A percentile compares a stretch with the other conserved stretches of the same genome.
Conservation (phyloP, 441 rosid species). For the Pelargonium citronellum region DNA sequence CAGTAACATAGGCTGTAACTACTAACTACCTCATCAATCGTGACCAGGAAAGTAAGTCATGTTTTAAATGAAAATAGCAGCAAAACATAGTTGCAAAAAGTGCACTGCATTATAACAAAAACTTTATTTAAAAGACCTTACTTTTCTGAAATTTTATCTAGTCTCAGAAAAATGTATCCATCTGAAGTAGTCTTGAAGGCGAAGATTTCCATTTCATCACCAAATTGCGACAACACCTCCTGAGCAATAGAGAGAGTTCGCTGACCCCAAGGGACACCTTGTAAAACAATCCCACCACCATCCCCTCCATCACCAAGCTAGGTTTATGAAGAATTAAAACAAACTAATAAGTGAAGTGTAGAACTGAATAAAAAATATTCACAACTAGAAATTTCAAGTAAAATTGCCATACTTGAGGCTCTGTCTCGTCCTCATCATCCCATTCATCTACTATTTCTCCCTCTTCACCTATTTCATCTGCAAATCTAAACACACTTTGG, state of each 20-base stretch:
- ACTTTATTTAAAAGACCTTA: slow-evolving; percentile 26
- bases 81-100: neutral
- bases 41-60: no score
- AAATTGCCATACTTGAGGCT: slow-evolving; percentile 40
- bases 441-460: slow-evolving; percentile 51
- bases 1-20: no score
- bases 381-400: slow-evolving; percentile 3
- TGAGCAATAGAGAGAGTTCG: slow-evolving; percentile 56
- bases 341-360: neutral
- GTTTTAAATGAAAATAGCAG: no score
- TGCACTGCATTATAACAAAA: neutral
- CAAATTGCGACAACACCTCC: slow-evolving; percentile 44
- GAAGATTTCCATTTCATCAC: slow-evolving; percentile 50
- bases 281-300: slow-evolving; percentile 81
- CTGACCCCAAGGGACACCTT: slow-evolving; percentile 74
- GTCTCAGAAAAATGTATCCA: slow-evolving; percentile 71
- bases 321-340: slow-evolving; percentile 6
- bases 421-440: slow-evolving; percentile 71
- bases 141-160: slow-evolving; percentile 70
- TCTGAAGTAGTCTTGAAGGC: slow-evolving; percentile 74
- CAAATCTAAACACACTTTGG: slow-evolving; percentile 16
- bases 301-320: slow-evolving; percentile 83
- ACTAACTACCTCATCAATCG: no score
- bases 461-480: slow-evolving; percentile 47
- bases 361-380: slow-evolving; percentile 15